Evolutionary conservation across 805 yeast species (phyloP), one percentile per base, ranked within the genome.

Genomic region (Clavispora santaluciae): DNA sequence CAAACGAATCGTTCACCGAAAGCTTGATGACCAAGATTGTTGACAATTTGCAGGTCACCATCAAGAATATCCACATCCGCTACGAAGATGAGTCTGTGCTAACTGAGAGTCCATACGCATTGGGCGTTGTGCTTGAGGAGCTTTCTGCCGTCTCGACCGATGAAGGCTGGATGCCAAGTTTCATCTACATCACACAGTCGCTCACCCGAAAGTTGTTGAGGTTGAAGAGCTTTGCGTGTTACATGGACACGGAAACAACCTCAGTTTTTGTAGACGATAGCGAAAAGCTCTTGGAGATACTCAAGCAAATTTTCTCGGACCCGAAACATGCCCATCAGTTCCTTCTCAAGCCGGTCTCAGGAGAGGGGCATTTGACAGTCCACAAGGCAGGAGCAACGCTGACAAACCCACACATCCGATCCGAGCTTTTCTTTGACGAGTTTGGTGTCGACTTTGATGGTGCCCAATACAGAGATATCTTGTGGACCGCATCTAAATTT

Each of bases 61-160:
- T 93, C 49, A 86, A 82, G 53, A 88, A 87, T 56, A 93, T 93
- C 48, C 99, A 93, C 60, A 61, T 93, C 16, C 73, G 99, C 42
- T 93, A 90, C 55, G 99, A 95, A 55, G 99, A 93, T 63, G 73
- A 72, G 43, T 67, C 75, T 6, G 73, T 78, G 4, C 81, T 87
- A 49, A 81, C 95, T 0, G 83, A 81, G 42, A 56, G 59, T 22
- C 95, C 96, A 3, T 86, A 86, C 50, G 73, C 96, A 0, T 63
- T 89, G 28, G 99, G 99, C 4, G 52, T 88, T 13, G 83, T 95
- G 0, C 71, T 93, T 36, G 76, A 78, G 31, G 98, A 93, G 63
- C 70, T 93, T 31, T 87, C 96, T 0, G 98, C 96, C 0, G 85
- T 89, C 0, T 87, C 96, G 1, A 82, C 98, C 0, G 90, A 91